A percentile compares a stretch with the other conserved stretches of the same genome.
These are phyloP conservation scores for Gossypium thurberi DNA, from an alignment of 345 rosid species.

Conservation along the genomic window DNA sequence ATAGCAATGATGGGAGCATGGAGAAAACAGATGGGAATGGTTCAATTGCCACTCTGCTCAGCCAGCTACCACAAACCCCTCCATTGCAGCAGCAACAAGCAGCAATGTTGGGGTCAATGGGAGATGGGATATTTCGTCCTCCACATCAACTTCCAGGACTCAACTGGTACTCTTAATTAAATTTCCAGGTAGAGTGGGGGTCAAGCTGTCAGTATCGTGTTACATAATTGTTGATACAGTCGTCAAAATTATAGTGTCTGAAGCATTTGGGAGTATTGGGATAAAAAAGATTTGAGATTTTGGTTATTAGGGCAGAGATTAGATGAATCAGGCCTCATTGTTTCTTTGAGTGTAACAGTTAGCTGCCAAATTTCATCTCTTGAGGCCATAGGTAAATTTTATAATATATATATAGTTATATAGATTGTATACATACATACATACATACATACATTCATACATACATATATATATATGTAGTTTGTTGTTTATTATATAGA, in stretches of 20 bases:
- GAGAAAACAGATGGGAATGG: constrained; percentile 28
- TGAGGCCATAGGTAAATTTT: constrained; percentile 16
- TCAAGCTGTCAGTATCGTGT: not conserved
- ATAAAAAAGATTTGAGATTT: constrained; percentile 25
- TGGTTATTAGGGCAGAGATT: constrained; percentile 20
- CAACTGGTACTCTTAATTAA: constrained; percentile 63
- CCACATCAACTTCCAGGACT: constrained; percentile 56
- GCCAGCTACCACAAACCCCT: constrained; percentile 46
- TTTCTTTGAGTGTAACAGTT: constrained; percentile 9
- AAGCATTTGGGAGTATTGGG: not conserved
- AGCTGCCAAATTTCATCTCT: constrained; percentile 21
- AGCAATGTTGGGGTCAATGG: constrained; percentile 36
- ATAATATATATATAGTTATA: not conserved
- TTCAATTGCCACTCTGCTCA: constrained; percentile 40
- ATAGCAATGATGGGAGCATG: constrained; percentile 24
- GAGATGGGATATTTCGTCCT: constrained; percentile 51
- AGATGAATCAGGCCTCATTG: constrained; percentile 7
- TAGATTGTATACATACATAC: not conserved
- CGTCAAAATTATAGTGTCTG: not conserved
- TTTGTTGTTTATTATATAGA: constrained; percentile 11
- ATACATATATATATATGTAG: not conserved
- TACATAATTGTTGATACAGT: constrained; percentile 15
- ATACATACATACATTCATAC: not conserved
- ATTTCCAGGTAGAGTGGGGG: constrained; percentile 14
- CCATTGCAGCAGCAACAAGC: constrained; percentile 36